These are phyloP conservation scores for Yamadazyma mexicana DNA, from an alignment of 1,139 yeast genomes.

Conservation along the genomic window DNA sequence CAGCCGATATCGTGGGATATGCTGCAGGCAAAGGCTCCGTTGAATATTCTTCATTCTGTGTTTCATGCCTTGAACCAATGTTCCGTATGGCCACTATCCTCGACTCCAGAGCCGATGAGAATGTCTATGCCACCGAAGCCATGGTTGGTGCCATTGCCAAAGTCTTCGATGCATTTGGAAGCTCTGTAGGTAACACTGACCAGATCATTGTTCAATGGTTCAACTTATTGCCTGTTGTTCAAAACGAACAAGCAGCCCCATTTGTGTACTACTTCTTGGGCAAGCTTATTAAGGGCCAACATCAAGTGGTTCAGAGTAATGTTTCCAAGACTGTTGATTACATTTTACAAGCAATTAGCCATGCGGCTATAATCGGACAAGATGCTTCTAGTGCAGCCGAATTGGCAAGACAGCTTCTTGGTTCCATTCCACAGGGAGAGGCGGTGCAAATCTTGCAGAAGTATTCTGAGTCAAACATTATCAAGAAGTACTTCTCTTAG, in stretches of 20 bases:
- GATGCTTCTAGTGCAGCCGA: conserved; percentile 65
- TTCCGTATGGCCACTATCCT: conserved; percentile 74
- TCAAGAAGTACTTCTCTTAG: conserved; percentile 16
- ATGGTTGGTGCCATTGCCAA: conserved; percentile 83
- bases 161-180: conserved; percentile 59
- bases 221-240: conserved; percentile 73
- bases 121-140: conserved; percentile 84
- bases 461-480: conserved; percentile 14
- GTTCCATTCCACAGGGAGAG: conserved; percentile 56
- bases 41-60: conserved; percentile 59
- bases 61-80: conserved; percentile 71
- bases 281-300: conserved; percentile 69
- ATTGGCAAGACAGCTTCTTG: conserved; percentile 55
- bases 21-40: conserved; percentile 82
- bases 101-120: conserved; percentile 85
- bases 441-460: conserved; percentile 65
- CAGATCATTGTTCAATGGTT: conserved; percentile 76
- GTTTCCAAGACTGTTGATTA: conserved; percentile 68
- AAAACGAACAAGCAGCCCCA: conserved; percentile 91
- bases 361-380: conserved; percentile 66
- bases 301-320: conserved; percentile 56
- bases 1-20: conserved; percentile 80
- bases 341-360: conserved; percentile 75
- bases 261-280: conserved; percentile 76
- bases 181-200: conserved; percentile 61